phyloP scores from a whole-genome alignment of 225 moss, liverwort and hornwort species.

The Polytrichum commune region DNA sequence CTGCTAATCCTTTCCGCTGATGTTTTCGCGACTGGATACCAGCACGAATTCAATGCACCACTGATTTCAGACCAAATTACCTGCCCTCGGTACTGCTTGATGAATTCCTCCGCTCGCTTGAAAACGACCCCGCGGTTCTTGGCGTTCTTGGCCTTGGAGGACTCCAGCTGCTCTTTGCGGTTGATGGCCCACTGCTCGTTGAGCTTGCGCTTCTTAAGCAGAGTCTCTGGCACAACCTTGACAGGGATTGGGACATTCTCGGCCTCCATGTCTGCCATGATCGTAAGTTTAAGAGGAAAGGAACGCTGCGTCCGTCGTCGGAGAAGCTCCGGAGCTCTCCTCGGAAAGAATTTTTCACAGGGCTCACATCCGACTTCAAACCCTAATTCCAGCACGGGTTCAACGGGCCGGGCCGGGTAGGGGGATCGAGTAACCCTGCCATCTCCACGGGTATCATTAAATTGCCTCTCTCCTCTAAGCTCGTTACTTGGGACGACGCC shows the following conservation, averaged over 20 bases:
- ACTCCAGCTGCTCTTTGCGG: constrained; percentile 45
- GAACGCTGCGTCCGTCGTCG: not conserved
- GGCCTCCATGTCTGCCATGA: constrained; percentile 1
- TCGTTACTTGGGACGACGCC: too few species aligned
- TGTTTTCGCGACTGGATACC: too few species aligned
- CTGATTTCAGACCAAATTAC: constrained; percentile 7
- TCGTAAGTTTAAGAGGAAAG: not conserved
- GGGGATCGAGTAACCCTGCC: not conserved
- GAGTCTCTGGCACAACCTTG: constrained; percentile 53
- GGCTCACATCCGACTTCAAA: not conserved
- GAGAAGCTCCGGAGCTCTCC: not conserved
- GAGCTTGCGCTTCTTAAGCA: constrained; percentile 76
- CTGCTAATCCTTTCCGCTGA: not conserved
- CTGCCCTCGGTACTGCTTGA: constrained; percentile 64
- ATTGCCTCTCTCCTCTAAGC: too few species aligned
- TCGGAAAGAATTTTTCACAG: too few species aligned
- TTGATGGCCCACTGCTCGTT: constrained; percentile 72
- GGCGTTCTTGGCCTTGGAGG: constrained; percentile 35
- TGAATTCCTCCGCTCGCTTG: constrained; percentile 70
- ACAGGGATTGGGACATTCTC: constrained; percentile 18
- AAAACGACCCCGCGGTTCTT: constrained; percentile 52
- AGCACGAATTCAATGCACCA: too few species aligned
- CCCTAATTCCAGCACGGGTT: constrained; percentile 2
- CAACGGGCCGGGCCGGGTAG: not conserved
- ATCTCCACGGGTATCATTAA: too few species aligned